These are phyloP conservation scores for Myxozyma mucilagina DNA, from an alignment of 805 yeast species.

Conservation along the genomic window DNA sequence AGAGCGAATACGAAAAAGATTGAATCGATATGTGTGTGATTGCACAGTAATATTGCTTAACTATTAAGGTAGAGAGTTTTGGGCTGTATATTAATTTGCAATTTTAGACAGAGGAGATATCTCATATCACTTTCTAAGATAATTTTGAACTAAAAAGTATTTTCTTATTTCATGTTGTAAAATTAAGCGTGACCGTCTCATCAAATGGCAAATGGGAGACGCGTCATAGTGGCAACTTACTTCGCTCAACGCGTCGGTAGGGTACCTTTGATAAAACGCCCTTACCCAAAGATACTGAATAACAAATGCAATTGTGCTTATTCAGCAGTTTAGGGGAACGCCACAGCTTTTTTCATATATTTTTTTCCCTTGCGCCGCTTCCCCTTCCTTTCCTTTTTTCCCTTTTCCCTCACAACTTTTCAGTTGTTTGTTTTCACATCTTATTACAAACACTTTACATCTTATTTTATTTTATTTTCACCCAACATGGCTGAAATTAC, in stretches of 20 bases:
- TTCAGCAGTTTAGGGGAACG: conserved; percentile 9
- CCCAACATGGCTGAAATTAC: conserved; percentile 32
- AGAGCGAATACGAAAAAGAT: conserved; percentile 12
- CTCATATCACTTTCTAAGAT: no score
- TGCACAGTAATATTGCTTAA: neutral
- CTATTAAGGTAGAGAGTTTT: neutral
- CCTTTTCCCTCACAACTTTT: conserved; percentile 2
- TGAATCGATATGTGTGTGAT: neutral
- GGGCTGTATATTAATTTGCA: no score
- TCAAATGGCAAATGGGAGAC: no score
- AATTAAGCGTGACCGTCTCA: no score
- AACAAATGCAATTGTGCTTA: neutral
- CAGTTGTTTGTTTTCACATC: no score
- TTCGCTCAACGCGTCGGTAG: no score
- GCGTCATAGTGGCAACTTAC: no score
- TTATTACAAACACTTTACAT: neutral
- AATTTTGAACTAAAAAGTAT: no score
- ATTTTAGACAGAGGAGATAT: no score
- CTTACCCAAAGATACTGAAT: no score
- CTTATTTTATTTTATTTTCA: neutral
- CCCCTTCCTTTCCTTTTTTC: neutral
- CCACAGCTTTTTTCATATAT: conserved; percentile 10
- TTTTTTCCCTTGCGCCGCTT: conserved; percentile 5
- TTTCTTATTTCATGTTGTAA: no score
- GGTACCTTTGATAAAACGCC: no score